A percentile compares a stretch with the other conserved stretches of the same genome.
Evolutionary conservation across 148 eudicot genomes (phyloP).

Genomic region (Heliosperma pusillum): DNA sequence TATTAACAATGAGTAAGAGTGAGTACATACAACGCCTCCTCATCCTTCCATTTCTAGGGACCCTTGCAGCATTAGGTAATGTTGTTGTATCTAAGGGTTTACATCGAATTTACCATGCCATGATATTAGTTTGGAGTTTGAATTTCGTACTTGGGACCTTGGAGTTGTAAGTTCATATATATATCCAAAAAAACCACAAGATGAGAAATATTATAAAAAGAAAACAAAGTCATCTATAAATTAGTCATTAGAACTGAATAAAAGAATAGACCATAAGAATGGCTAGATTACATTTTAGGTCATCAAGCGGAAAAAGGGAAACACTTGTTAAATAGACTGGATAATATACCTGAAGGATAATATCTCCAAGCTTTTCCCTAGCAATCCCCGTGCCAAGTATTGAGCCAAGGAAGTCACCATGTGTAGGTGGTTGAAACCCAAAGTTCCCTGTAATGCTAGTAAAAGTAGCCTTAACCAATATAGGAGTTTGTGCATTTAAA

Average conservation of each 20-base stretch:
- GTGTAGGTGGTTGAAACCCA: constrained; percentile 70
- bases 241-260: neutral
- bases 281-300: neutral
- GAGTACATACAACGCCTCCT: too few relatives aligned
- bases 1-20: too few relatives aligned
- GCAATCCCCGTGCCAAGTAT: constrained; percentile 84
- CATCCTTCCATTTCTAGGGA: too few relatives aligned
- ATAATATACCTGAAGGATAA: constrained; percentile 69
- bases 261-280: neutral
- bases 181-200: neutral
- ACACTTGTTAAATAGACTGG: constrained; percentile 1
- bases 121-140: neutral
- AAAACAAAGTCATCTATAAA: neutral
- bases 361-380: constrained; percentile 89
- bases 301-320: neutral
- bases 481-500: neutral
- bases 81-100: too few relatives aligned
- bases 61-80: too few relatives aligned
- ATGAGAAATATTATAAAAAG: neutral
- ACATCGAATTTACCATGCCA: neutral
- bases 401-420: constrained; percentile 94
- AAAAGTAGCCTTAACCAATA: constrained; percentile 28
- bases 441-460: constrained; percentile 88
- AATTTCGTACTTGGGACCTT: neutral
- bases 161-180: neutral